Percentiles rank a stretch among this genome's conserved stretches.
These are phyloP conservation scores for Castanopsis chinensis DNA, from an alignment of 306 rosid species.

Conservation along the genomic window DNA sequence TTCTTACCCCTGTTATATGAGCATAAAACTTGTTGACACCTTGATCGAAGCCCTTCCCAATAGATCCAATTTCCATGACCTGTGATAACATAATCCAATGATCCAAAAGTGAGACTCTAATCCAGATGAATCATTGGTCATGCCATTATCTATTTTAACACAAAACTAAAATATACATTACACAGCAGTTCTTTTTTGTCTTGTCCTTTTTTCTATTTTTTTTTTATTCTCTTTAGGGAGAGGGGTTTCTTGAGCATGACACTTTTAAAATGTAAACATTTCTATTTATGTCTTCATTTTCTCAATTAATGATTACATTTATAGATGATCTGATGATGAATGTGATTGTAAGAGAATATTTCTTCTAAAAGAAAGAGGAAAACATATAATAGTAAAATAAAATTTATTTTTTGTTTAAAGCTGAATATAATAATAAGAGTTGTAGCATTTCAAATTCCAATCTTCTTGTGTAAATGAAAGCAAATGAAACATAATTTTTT, in stretches of 20 bases:
- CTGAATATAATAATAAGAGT: too few species aligned
- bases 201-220: too few species aligned
- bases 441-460: too few species aligned
- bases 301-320: neutral
- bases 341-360: neutral
- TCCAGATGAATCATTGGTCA: neutral
- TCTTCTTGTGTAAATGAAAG: too few species aligned
- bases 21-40: slow-evolving; percentile 57
- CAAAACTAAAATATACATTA: neutral
- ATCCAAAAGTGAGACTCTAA: slow-evolving; percentile 13
- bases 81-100: slow-evolving; percentile 28
- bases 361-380: neutral
- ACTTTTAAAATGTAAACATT: neutral
- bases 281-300: too few species aligned
- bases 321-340: too few species aligned
- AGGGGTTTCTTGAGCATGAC: neutral
- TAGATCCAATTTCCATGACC: slow-evolving; percentile 85
- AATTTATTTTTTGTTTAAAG: too few species aligned
- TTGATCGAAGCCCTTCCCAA: slow-evolving; percentile 69
- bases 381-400: neutral
- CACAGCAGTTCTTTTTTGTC: too few species aligned
- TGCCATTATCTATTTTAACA: neutral
- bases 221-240: too few species aligned
- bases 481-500: too few species aligned
- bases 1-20: slow-evolving; percentile 75